phyloP scores from a whole-genome alignment of 352 stramenopile species.

The Pythium grandisporangium region DNA sequence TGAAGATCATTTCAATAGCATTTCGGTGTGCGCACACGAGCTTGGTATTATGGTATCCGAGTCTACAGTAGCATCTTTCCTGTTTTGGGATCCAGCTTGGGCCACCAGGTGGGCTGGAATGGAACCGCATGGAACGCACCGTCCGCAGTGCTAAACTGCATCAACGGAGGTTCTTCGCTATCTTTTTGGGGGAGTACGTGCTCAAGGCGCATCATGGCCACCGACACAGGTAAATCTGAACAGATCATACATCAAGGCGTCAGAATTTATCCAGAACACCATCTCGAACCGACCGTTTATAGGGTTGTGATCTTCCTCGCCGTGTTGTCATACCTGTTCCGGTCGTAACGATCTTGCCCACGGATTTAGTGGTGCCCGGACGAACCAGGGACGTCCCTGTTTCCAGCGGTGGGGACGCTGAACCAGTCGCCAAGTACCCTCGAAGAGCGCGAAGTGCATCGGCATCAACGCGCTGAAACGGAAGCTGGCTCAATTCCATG shows the following conservation, averaged over 20 bases:
- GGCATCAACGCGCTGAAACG: conserved; percentile 51
- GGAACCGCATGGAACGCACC: conserved; percentile 60
- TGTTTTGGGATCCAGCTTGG: conserved; percentile 47
- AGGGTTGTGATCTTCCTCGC: no score
- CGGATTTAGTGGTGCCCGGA: conserved; percentile 43
- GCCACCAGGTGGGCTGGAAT: conserved; percentile 73
- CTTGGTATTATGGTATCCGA: no score
- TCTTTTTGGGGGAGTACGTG: conserved; percentile 44
- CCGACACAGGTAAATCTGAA: conserved; percentile 28
- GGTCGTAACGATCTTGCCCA: conserved; percentile 41
- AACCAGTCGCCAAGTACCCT: conserved; percentile 27
- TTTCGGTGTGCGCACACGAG: no score
- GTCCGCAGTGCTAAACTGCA: conserved; percentile 59
- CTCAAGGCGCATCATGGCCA: conserved; percentile 77
- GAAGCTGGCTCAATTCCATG: conserved; percentile 31
- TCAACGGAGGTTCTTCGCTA: conserved; percentile 21
- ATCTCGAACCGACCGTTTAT: no score
- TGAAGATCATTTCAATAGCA: no score
- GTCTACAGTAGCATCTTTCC: conserved; percentile 71
- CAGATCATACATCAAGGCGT: neutral
- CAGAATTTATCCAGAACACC: no score
- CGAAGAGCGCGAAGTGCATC: conserved; percentile 25
- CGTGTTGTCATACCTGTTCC: conserved; percentile 24
- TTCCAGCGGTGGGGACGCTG: conserved; percentile 15
- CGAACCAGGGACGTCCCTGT: conserved; percentile 41